These are phyloP conservation scores for Lipomyces spencermartinsiae DNA, from an alignment of 805 yeast species.

Conservation along the genomic window DNA sequence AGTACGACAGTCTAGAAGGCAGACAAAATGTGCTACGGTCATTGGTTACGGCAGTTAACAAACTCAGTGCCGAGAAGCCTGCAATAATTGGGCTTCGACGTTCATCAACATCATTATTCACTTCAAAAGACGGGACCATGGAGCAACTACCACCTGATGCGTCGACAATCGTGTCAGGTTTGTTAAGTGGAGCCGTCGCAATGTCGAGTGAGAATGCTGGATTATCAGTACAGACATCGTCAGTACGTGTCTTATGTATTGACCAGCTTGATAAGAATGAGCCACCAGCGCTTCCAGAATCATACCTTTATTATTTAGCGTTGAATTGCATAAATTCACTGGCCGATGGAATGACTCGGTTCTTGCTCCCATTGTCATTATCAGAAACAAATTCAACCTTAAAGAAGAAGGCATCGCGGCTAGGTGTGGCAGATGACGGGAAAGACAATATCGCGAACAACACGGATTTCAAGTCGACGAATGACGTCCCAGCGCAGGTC, in stretches of 20 bases:
- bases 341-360: conserved; percentile 72
- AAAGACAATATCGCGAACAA: not conserved
- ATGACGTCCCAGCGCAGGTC: conserved; percentile 2
- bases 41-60: conserved; percentile 54
- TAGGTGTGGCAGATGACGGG: conserved; percentile 10
- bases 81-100: conserved; percentile 45
- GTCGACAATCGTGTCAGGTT: conserved; percentile 26
- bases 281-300: conserved; percentile 70
- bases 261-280: conserved; percentile 83
- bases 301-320: conserved; percentile 67
- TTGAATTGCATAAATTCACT: conserved; percentile 58
- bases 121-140: conserved; percentile 12
- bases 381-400: conserved; percentile 15
- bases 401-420: conserved; percentile 23
- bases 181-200: conserved; percentile 29
- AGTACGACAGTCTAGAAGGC: conserved; percentile 65
- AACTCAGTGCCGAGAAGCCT: conserved; percentile 48
- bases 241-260: conserved; percentile 55
- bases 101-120: conserved; percentile 20
- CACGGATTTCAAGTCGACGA: not conserved
- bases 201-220: conserved; percentile 21
- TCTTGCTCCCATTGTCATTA: conserved; percentile 53
- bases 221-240: conserved; percentile 32
- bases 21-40: conserved; percentile 67
- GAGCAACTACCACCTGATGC: conserved; percentile 12